These are phyloP conservation scores for Dictyostelium citrinum DNA, from an alignment of 78 protist species.

Conservation along the genomic window DNA sequence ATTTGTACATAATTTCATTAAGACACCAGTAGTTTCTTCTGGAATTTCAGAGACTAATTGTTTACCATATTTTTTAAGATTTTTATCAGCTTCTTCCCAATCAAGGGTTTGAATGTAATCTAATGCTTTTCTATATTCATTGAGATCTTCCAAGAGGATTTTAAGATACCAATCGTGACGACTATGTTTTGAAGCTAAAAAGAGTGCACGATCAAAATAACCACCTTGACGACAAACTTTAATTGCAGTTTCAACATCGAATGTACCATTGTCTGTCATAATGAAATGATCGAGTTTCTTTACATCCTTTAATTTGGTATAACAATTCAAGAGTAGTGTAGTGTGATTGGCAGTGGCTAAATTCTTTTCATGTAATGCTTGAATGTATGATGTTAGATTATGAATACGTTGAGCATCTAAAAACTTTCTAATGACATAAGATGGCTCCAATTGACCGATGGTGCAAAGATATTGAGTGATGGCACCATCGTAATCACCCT, in stretches of 20 bases:
- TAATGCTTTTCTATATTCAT: constrained; percentile 81
- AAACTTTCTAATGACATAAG: constrained; percentile 96
- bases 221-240: constrained; percentile 92
- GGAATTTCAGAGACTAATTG: constrained; percentile 77
- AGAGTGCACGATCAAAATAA: constrained; percentile 89
- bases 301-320: constrained; percentile 95
- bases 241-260: constrained; percentile 95
- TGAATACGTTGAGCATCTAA: constrained; percentile 96
- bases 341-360: constrained; percentile 95
- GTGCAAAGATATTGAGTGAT: constrained; percentile 94
- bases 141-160: constrained; percentile 88
- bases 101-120: constrained; percentile 77
- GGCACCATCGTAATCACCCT: constrained; percentile 93
- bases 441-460: constrained; percentile 97
- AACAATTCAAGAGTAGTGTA: constrained; percentile 95
- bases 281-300: constrained; percentile 89
- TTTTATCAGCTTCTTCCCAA: constrained; percentile 77
- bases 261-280: constrained; percentile 84
- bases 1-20: constrained; percentile 87
- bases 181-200: constrained; percentile 72
- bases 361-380: constrained; percentile 87
- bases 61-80: constrained; percentile 89
- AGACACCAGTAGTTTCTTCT: constrained; percentile 79
- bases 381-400: constrained; percentile 94
- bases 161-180: constrained; percentile 90